Evolutionary conservation across 768 basidiomycete genomes (phyloP).

Genomic region (Macrolepiota fuliginosa): DNA sequence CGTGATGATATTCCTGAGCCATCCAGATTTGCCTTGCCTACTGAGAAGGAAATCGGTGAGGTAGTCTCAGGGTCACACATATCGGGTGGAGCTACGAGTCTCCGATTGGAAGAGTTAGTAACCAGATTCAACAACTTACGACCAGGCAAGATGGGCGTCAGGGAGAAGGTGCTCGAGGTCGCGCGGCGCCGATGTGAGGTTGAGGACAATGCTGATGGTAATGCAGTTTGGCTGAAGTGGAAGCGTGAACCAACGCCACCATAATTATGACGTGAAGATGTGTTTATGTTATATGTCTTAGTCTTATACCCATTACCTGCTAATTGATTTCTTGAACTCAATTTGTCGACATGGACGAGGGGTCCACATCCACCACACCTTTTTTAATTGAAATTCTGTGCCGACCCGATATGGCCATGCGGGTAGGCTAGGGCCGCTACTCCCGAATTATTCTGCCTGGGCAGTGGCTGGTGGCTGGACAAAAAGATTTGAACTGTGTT

Average conservation of each 20-base stretch:
- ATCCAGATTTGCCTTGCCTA: slow-evolving; percentile 63
- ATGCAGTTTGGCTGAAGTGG: slow-evolving; percentile 64
- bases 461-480: too few species aligned
- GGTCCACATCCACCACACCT: too few species aligned
- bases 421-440: too few species aligned
- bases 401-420: too few species aligned
- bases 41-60: slow-evolving; percentile 68
- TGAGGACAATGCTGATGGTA: slow-evolving; percentile 56
- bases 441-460: too few species aligned
- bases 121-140: slow-evolving; percentile 48
- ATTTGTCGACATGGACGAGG: too few species aligned
- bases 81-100: slow-evolving; percentile 58
- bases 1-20: slow-evolving; percentile 25
- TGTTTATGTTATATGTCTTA: neutral
- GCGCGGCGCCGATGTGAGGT: slow-evolving; percentile 64
- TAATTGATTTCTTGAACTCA: neutral
- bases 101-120: slow-evolving; percentile 64
- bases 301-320: neutral
- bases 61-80: slow-evolving; percentile 63
- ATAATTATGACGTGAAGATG: neutral
- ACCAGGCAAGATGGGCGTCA: slow-evolving; percentile 57
- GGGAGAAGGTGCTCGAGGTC: slow-evolving; percentile 77
- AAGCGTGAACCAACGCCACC: slow-evolving; percentile 27
- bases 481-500: neutral
- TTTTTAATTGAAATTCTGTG: too few species aligned